A percentile compares a stretch with the other conserved stretches of the same genome.
phyloP scores from a whole-genome alignment of 2,329 filamentous ascomycete genomes.

The Amylocarpus encephaloides region DNA sequence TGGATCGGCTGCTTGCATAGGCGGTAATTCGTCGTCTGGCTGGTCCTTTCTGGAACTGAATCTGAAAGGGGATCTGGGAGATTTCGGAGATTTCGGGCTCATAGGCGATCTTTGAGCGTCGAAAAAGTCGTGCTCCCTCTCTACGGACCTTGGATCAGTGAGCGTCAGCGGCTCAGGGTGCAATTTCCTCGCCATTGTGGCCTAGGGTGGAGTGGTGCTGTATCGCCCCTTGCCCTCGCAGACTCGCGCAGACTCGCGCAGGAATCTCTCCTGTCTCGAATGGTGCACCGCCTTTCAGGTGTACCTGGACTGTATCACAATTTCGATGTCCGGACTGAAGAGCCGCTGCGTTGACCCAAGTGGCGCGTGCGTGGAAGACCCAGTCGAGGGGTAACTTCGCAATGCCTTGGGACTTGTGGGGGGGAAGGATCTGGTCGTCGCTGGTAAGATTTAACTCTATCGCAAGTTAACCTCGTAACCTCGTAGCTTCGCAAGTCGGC shows the following conservation, averaged over 20 bases:
- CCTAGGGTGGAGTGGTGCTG: constrained; percentile 18
- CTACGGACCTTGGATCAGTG: constrained; percentile 10
- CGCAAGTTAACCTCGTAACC: too few species aligned
- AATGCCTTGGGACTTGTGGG: neutral
- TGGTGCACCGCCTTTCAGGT: constrained; percentile 13
- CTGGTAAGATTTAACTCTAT: too few species aligned
- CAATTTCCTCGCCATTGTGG: constrained; percentile 27
- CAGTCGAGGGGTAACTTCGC: neutral
- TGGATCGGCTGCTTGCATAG: constrained; percentile 15
- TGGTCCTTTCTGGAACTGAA: constrained; percentile 25
- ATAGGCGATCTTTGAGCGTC: constrained; percentile 21
- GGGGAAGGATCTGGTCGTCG: too few species aligned
- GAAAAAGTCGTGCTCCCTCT: constrained; percentile 15
- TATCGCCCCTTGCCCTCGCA: neutral
- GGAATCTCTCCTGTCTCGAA: constrained; percentile 11
- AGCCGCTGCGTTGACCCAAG: neutral
- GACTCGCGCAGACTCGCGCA: constrained; percentile 5
- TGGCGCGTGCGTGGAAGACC: neutral
- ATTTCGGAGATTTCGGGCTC: constrained; percentile 25
- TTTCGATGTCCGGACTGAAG: neutral
- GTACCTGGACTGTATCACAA: constrained; percentile 14
- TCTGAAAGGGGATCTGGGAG: constrained; percentile 28
- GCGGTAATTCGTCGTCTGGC: constrained; percentile 16
- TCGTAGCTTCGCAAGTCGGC: too few species aligned
- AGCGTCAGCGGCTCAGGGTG: constrained; percentile 30